These are phyloP conservation scores for Somion occarium DNA, from an alignment of 1,284 basidiomycete genomes.

Conservation along the genomic window DNA sequence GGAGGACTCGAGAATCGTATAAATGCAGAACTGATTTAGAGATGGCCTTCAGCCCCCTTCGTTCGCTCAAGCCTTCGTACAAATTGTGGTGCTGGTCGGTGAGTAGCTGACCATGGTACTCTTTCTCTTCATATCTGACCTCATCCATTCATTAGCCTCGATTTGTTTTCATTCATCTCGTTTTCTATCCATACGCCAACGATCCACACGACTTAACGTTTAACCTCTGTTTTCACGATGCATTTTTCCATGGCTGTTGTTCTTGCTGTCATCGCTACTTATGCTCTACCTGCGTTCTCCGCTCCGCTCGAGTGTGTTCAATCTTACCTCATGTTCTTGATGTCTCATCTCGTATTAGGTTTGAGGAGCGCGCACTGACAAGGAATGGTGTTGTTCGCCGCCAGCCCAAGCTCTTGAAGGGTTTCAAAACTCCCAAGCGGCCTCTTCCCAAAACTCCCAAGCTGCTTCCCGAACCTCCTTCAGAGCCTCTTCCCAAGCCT, in stretches of 20 bases:
- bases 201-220: not conserved
- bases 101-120: not conserved
- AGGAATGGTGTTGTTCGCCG: too few species aligned
- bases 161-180: not conserved
- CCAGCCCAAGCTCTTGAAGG: too few species aligned
- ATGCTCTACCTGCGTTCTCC: not conserved
- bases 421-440: not conserved
- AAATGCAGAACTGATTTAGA: not conserved
- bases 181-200: not conserved
- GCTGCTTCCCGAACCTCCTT: not conserved
- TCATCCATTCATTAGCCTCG: not conserved
- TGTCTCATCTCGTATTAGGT: not conserved
- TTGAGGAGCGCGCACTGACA: not conserved
- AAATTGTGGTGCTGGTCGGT: not conserved
- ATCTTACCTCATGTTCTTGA: not conserved
- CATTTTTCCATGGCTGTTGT: not conserved
- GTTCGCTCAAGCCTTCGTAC: not conserved
- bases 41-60: not conserved
- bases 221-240: not conserved
- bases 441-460: not conserved
- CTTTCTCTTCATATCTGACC: not conserved
- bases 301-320: not conserved
- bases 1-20: not conserved
- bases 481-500: not conserved
- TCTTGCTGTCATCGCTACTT: not conserved